Evolutionary conservation across 805 yeast species (phyloP).

Genomic region (Pichia nanzhaoensis): DNA sequence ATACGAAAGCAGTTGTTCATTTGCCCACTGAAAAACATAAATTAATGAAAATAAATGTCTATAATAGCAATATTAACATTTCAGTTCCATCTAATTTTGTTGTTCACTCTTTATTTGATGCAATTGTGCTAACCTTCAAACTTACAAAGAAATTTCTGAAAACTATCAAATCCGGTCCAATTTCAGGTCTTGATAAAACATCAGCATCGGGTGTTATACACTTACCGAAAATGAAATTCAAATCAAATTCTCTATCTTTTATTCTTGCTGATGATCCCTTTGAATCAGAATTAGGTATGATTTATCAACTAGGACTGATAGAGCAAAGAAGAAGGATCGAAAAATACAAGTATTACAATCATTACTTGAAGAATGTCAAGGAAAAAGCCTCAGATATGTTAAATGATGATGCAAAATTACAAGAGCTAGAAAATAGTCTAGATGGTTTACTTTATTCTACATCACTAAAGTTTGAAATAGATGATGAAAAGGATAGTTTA

Average conservation of each 20-base stretch:
- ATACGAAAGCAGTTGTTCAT: constrained; percentile 10
- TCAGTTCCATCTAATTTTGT: constrained; percentile 68
- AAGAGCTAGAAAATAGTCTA: neutral
- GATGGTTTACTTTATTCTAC: neutral
- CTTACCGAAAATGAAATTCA: constrained; percentile 39
- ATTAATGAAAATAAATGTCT: constrained; percentile 14
- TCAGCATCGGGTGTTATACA: constrained; percentile 16
- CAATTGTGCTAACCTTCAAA: constrained; percentile 60
- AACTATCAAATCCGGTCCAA: constrained; percentile 34
- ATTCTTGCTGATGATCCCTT: constrained; percentile 60
- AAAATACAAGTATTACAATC: constrained; percentile 26
- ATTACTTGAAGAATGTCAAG: constrained; percentile 2
- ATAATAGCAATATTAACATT: constrained; percentile 38
- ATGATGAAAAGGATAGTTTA: neutral
- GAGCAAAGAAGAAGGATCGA: constrained; percentile 49
- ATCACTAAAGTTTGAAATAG: neutral
- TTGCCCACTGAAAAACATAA: constrained; percentile 2
- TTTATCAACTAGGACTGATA: constrained; percentile 48
- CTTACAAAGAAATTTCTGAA: constrained; percentile 53
- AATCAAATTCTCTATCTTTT: constrained; percentile 36
- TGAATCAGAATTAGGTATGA: constrained; percentile 53
- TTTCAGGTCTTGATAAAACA: neutral
- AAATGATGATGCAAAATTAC: neutral
- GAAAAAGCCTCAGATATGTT: neutral
- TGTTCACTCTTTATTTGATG: constrained; percentile 75